Evolutionary conservation across 148 eudicot species (phyloP).

Genomic region (Salicornia ramosissima): DNA sequence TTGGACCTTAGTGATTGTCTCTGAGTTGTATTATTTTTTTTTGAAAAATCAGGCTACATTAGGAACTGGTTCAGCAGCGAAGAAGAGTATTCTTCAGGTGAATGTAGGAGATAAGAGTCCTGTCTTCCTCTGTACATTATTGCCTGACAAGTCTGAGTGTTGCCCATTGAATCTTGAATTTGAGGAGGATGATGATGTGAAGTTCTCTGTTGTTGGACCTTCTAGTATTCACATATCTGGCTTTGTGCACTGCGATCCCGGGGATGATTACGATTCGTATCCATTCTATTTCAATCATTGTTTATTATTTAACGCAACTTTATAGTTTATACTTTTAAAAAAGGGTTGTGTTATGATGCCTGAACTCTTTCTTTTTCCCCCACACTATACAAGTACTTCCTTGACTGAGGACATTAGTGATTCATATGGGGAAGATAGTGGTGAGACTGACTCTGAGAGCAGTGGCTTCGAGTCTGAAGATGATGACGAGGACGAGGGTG

Average conservation of each 20-base stretch:
- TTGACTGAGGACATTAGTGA: slow-evolving; percentile 60
- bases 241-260: slow-evolving; percentile 35
- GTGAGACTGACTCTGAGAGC: slow-evolving; percentile 41
- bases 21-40: slow-evolving; percentile 1
- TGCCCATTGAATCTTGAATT: slow-evolving; percentile 73
- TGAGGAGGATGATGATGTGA: slow-evolving; percentile 69
- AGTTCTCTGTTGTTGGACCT: slow-evolving; percentile 77
- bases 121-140: slow-evolving; percentile 61
- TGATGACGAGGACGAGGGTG: slow-evolving; percentile 40
- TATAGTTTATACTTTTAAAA: background rate
- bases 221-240: slow-evolving; percentile 84
- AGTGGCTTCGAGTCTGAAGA: slow-evolving; percentile 49
- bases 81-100: slow-evolving; percentile 72
- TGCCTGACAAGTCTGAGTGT: slow-evolving; percentile 68
- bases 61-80: slow-evolving; percentile 50
- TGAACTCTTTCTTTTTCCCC: background rate
- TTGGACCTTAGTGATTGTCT: background rate
- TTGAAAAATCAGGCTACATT: slow-evolving; percentile 60
- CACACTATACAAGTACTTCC: slow-evolving; percentile 24
- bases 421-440: slow-evolving; percentile 53
- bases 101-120: slow-evolving; percentile 65
- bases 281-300: slow-evolving; percentile 36
- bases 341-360: background rate
- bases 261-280: slow-evolving; percentile 51
- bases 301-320: background rate